Evolutionary conservation across 768 basidiomycete genomes (phyloP), one percentile per base, ranked within the genome.

Genomic region (Candolleomyces aberdarensis): DNA sequence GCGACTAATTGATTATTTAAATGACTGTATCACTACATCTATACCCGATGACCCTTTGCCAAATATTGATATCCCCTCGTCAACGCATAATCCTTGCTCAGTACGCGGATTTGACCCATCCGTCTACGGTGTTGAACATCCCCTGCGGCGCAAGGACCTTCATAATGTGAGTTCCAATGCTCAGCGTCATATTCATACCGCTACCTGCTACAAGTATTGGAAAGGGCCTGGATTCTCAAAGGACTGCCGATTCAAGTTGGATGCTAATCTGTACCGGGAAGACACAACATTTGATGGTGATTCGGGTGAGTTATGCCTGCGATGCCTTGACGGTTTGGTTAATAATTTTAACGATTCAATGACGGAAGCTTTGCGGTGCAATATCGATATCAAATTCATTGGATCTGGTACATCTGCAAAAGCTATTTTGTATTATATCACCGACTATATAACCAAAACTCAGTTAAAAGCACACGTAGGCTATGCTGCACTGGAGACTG

Each of bases 331-430:
- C 67, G 74, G 77, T 0, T 29, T 76, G 56, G 75, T 81, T 0
- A 82, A 80, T 52, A 74, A 79, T 57, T 82, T 76, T 56, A 81
- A 80, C 64, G 56, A 50, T 0, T 75, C 72, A 0, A 78, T 82
- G 0, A 10, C 80, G 0, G 46, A 70, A 22, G 63, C 66, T 0
- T 58, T 81, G 0, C 57, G 72, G 0, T 76, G 76, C 46, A 83
- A 83, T 56, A 80, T 79, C 73, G 81, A 83, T 56, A 76, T 83
- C 0, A 78, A 80, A 59, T 80, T 75, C 52, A 73, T 83, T 13
- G 72, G 72, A 0, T 80, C 78, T 0, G 81, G 81, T 0, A 46
- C 66, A 3, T 61, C 72, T 2, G 77, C 78, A 0, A 81, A 81
- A 57, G 79, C 80, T 0, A 61, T 79, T 0, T 40, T 79, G 4